Percentiles rank a stretch among this genome's conserved stretches.
phyloP scores from a whole-genome alignment of 139 green algal genomes.

The Desmodesmus armatus region DNA sequence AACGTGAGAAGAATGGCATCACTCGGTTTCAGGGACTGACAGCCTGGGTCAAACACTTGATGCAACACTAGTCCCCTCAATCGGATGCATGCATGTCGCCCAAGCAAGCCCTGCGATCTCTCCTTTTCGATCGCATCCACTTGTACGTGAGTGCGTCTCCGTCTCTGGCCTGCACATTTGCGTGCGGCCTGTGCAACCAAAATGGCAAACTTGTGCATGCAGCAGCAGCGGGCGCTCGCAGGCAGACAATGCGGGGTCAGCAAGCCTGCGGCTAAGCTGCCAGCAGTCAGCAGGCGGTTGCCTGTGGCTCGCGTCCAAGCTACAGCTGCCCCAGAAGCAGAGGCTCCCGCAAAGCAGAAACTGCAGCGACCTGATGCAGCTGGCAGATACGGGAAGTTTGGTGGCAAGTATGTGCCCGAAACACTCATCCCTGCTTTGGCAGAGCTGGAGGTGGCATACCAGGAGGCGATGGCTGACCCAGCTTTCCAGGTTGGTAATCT shows the following conservation, averaged over 20 bases:
- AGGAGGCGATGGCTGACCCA: constrained; percentile 71
- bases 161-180: no score
- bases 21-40: no score
- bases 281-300: neutral
- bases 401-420: constrained; percentile 98
- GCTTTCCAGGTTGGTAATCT: constrained; percentile 87
- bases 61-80: no score
- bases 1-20: no score
- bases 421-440: constrained; percentile 94
- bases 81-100: no score
- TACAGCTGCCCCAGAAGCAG: constrained; percentile 22
- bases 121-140: no score
- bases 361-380: constrained; percentile 76
- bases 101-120: no score
- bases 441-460: constrained; percentile 90
- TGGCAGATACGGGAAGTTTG: constrained; percentile 88
- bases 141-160: no score
- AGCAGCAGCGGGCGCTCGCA: neutral
- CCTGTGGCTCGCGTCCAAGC: neutral
- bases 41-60: no score
- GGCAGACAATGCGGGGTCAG: neutral
- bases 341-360: constrained; percentile 22
- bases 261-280: neutral
- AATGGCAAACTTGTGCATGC: neutral
- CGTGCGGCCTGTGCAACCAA: no score